Percentiles rank a stretch among this genome's conserved stretches.
Evolutionary conservation across 2,329 filamentous ascomycete genomes (phyloP).

Genomic region (Acephala macrosclerotiorum): DNA sequence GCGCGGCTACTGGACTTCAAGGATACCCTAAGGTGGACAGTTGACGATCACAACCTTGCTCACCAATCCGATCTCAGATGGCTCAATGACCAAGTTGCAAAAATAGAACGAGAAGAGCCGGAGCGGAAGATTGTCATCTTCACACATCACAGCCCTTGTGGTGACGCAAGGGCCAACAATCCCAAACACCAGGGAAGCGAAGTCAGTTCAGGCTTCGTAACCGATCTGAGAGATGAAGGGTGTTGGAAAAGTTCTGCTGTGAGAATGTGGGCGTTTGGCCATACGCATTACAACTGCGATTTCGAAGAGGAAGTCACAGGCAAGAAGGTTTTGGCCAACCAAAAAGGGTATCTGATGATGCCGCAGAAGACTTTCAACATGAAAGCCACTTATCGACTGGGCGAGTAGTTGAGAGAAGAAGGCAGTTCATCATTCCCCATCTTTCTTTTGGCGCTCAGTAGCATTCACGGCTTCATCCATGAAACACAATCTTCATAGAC

Average conservation of each 20-base stretch:
- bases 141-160: slow-evolving; percentile 1
- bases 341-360: neutral
- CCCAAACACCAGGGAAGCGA: neutral
- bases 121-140: slow-evolving; percentile 5
- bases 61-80: slow-evolving; percentile 1
- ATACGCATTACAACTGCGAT: slow-evolving; percentile 2
- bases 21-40: slow-evolving; percentile 13
- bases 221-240: neutral
- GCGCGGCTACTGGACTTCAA: slow-evolving; percentile 11
- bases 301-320: neutral
- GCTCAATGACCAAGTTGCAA: slow-evolving; percentile 2
- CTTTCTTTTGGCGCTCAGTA: neutral
- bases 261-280: neutral
- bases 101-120: neutral
- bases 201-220: slow-evolving; percentile 3
- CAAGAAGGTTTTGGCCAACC: neutral
- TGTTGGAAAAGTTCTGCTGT: slow-evolving; percentile 1
- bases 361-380: neutral
- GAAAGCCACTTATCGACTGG: slow-evolving; percentile 1
- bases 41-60: slow-evolving; percentile 18
- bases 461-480: neutral
- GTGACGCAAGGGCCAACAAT: slow-evolving; percentile 1
- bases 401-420: neutral
- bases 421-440: neutral
- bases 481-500: neutral